Evolutionary conservation across 768 basidiomycete species (phyloP).

Genomic region (Lactarius quietus): DNA sequence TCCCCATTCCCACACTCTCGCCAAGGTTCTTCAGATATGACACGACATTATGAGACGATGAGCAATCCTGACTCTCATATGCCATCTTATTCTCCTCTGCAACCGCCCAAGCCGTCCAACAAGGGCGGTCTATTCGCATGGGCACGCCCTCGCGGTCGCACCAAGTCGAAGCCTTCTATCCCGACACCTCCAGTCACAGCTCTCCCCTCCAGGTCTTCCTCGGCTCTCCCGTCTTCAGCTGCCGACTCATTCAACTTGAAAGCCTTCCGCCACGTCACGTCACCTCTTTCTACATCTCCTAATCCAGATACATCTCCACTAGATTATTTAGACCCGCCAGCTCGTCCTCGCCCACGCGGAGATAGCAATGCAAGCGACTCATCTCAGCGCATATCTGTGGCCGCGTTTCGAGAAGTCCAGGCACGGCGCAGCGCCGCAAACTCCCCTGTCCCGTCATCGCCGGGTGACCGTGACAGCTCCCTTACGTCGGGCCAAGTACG

Average conservation of each 20-base stretch:
- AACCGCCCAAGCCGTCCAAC: slow-evolving; percentile 31
- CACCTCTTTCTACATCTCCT: slow-evolving; percentile 39
- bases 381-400: slow-evolving; percentile 74
- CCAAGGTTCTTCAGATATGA: slow-evolving; percentile 4
- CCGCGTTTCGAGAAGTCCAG: slow-evolving; percentile 79
- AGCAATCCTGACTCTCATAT: slow-evolving; percentile 24
- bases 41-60: slow-evolving; percentile 27
- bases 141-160: slow-evolving; percentile 42
- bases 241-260: slow-evolving; percentile 63
- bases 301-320: slow-evolving; percentile 27
- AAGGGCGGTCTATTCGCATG: slow-evolving; percentile 42
- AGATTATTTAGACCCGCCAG: slow-evolving; percentile 34
- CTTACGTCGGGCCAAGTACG: slow-evolving; percentile 2
- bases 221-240: slow-evolving; percentile 25
- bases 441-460: slow-evolving; percentile 47
- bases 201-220: slow-evolving; percentile 19
- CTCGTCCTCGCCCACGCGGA: slow-evolving; percentile 49
- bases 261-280: slow-evolving; percentile 65
- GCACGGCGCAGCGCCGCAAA: slow-evolving; percentile 59
- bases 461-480: slow-evolving; percentile 11
- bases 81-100: slow-evolving; percentile 10
- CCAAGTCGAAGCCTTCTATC: slow-evolving; percentile 35
- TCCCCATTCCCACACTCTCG: not conserved
- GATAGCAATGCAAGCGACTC: slow-evolving; percentile 58
- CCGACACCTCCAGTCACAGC: slow-evolving; percentile 22